A percentile compares a stretch with the other conserved stretches of the same genome.
Conservation (phyloP, 2,329 filamentous ascomycete genomes). For the Fusarium camptoceras region DNA sequence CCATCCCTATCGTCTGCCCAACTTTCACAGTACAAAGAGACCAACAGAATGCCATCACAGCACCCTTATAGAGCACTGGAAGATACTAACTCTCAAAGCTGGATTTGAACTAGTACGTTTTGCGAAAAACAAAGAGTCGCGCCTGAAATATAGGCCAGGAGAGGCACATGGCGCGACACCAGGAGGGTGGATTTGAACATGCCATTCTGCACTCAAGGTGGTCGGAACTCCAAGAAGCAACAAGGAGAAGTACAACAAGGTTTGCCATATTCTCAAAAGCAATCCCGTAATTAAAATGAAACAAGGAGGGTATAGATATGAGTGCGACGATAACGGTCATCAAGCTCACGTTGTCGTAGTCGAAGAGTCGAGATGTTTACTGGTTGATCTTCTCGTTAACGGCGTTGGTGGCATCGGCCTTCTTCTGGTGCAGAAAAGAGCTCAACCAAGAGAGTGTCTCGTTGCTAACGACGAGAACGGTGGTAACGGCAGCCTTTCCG, state of each 20-base stretch:
- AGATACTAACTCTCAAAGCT: conserved; percentile 1
- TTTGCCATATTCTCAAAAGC: conserved; percentile 10
- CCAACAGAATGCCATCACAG: not conserved
- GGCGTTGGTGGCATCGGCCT: conserved; percentile 68
- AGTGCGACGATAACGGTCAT: conserved; percentile 20
- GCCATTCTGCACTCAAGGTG: conserved; percentile 1
- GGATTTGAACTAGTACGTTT: conserved; percentile 5
- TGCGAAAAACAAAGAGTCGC: conserved; percentile 4
- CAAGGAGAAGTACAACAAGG: conserved; percentile 25
- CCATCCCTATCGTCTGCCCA: not conserved
- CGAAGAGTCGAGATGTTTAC: conserved; percentile 45
- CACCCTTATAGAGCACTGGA: not conserved
- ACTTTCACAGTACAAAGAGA: not conserved
- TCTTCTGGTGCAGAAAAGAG: conserved; percentile 69
- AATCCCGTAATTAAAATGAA: conserved; percentile 22
- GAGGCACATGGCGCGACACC: conserved; percentile 3
- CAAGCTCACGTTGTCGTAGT: conserved; percentile 20
- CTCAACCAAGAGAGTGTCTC: conserved; percentile 73
- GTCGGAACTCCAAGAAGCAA: conserved; percentile 15
- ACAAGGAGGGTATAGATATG: conserved; percentile 42
- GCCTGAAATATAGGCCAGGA: conserved; percentile 6
- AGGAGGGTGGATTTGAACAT: conserved; percentile 5
- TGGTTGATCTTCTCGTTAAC: conserved; percentile 64
- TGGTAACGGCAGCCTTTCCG: conserved; percentile 77
- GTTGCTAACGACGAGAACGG: conserved; percentile 73